These are phyloP conservation scores for Aspergillus ellipticus DNA, from an alignment of 495 filamentous ascomycete species.

Conservation along the genomic window DNA sequence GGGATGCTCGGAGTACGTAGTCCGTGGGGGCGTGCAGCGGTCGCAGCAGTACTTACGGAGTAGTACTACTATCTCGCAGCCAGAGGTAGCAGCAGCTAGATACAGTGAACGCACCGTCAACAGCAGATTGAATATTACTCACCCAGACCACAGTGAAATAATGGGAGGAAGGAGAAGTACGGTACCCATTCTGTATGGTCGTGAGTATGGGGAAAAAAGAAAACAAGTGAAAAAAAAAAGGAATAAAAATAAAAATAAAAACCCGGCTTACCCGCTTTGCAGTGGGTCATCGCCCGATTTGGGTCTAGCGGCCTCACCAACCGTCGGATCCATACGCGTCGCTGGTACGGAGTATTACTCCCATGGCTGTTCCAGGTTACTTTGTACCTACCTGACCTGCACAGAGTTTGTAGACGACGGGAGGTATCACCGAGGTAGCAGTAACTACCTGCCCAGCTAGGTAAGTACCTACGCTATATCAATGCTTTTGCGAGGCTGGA, in stretches of 20 bases:
- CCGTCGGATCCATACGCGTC: slow-evolving; percentile 4
- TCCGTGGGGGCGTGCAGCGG: neutral
- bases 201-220: slow-evolving; percentile 13
- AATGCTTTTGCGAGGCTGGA: too few relatives aligned
- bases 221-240: slow-evolving; percentile 1
- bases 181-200: neutral
- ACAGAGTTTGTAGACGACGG: neutral
- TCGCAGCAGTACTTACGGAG: too few relatives aligned
- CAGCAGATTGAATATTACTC: neutral
- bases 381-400: neutral
- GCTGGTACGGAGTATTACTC: neutral
- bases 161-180: neutral
- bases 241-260: slow-evolving; percentile 8
- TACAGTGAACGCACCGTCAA: too few relatives aligned
- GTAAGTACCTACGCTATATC: neutral
- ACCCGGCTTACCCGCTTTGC: slow-evolving; percentile 14
- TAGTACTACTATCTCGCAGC: too few relatives aligned
- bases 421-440: neutral
- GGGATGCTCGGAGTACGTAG: neutral
- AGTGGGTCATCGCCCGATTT: neutral
- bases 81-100: too few relatives aligned
- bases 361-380: neutral
- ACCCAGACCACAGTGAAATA: neutral
- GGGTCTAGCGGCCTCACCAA: neutral
- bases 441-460: neutral